Conservation (phyloP, 164 flowering plant species). For the Aristolochia contorta region DNA sequence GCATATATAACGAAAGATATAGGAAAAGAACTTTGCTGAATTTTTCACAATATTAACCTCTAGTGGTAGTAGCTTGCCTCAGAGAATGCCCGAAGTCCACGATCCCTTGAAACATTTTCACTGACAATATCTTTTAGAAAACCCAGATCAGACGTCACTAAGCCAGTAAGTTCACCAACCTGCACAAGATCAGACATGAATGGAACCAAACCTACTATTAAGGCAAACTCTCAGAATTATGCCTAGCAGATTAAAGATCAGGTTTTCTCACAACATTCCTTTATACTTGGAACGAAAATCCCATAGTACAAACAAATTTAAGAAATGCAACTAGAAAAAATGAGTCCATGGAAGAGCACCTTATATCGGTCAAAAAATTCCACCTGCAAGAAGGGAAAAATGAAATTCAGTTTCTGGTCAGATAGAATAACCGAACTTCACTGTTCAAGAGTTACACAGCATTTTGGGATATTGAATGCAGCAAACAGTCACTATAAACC, state of each 20-base stretch:
- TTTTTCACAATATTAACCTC: constrained; percentile 36
- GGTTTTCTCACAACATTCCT: no score
- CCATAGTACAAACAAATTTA: no score
- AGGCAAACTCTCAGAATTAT: no score
- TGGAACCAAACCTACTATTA: no score
- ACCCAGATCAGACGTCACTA: constrained; percentile 91
- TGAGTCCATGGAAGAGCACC: constrained; percentile 26
- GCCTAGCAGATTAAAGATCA: no score
- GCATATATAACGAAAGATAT: background rate
- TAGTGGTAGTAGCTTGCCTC: constrained; percentile 93
- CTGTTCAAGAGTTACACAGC: no score
- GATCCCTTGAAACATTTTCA: constrained; percentile 91
- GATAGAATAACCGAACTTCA: background rate
- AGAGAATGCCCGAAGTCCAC: constrained; percentile 92
- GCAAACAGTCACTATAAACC: no score
- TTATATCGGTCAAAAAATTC: constrained; percentile 90
- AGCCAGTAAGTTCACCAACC: constrained; percentile 90
- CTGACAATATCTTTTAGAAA: constrained; percentile 71
- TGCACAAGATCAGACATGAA: constrained; percentile 11
- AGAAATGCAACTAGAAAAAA: no score
- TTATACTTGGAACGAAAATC: no score
- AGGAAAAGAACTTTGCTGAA: no score
- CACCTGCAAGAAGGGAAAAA: constrained; percentile 40
- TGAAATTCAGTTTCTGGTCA: constrained; percentile 8
- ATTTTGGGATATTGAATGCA: no score